phyloP scores from a whole-genome alignment of 345 rosid genomes.

The Hibiscus syriacus region DNA sequence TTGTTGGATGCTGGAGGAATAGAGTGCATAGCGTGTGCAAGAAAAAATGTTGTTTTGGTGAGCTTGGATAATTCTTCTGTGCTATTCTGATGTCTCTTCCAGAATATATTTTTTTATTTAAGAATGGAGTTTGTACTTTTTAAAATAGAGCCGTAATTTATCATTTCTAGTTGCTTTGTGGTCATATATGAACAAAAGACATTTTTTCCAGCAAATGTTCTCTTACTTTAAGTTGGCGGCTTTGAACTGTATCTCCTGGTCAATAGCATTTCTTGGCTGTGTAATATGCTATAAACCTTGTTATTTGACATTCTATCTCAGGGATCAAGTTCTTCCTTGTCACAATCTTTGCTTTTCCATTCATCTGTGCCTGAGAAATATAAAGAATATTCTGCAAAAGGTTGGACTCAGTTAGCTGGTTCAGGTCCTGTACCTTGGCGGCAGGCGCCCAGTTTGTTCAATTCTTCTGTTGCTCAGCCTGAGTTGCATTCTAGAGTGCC shows the following conservation, averaged over 20 bases:
- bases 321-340: constrained; percentile 49
- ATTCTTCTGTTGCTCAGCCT: constrained; percentile 50
- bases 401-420: constrained; percentile 63
- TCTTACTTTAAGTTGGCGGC: not conserved
- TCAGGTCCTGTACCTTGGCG: constrained; percentile 75
- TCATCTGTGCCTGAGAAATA: constrained; percentile 45
- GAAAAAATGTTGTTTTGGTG: constrained; percentile 57
- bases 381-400: constrained; percentile 46
- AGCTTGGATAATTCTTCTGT: constrained; percentile 18
- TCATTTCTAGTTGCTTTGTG: not conserved
- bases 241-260: not conserved
- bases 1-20: constrained; percentile 94
- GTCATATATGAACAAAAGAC: not conserved
- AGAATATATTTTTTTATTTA: not conserved
- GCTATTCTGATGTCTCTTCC: not conserved
- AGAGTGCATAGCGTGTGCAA: constrained; percentile 69
- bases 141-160: not conserved
- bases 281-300: not conserved
- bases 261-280: not conserved
- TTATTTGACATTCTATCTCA: constrained; percentile 25
- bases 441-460: constrained; percentile 62
- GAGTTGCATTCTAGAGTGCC: constrained; percentile 40
- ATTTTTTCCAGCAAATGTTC: not conserved
- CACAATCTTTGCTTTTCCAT: constrained; percentile 34
- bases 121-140: not conserved